Evolutionary conservation across 2,329 filamentous ascomycete genomes (phyloP).

Genomic region (Aspergillus cejpii): DNA sequence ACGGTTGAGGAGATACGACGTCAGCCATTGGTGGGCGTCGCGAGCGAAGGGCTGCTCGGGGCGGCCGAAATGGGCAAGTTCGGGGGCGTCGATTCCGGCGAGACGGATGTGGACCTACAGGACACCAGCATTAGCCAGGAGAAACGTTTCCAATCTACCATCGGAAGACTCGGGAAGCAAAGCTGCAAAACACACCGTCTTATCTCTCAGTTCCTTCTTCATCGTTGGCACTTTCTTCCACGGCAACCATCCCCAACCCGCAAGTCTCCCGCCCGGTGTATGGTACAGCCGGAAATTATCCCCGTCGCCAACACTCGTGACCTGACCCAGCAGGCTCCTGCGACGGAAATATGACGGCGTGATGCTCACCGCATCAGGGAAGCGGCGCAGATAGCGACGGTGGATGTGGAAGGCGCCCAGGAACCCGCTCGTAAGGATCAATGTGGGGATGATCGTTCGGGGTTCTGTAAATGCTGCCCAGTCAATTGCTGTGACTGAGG

Average conservation of each 20-base stretch:
- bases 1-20: slow-evolving; percentile 60
- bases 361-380: slow-evolving; percentile 70
- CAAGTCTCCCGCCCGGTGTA: slow-evolving; percentile 78
- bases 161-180: not conserved
- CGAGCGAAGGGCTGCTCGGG: slow-evolving; percentile 75
- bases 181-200: slow-evolving; percentile 56
- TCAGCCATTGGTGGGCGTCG: slow-evolving; percentile 79
- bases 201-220: slow-evolving; percentile 62
- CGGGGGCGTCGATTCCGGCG: slow-evolving; percentile 88
- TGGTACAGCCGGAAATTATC: slow-evolving; percentile 94
- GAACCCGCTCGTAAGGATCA: slow-evolving; percentile 36
- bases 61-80: slow-evolving; percentile 84
- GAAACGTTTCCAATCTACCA: too few relatives aligned
- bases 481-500: slow-evolving; percentile 40
- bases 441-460: slow-evolving; percentile 33
- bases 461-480: slow-evolving; percentile 36
- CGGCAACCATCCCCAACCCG: slow-evolving; percentile 88
- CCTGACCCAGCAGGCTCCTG: slow-evolving; percentile 71
- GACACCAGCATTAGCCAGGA: not conserved
- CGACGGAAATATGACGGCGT: slow-evolving; percentile 66
- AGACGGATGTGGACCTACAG: slow-evolving; percentile 71
- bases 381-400: slow-evolving; percentile 65
- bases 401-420: slow-evolving; percentile 33
- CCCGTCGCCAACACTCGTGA: slow-evolving; percentile 92
- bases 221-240: slow-evolving; percentile 62